Base-by-base conservation (phyloP, 2,329 filamentous ascomycete species). In the Aspergillus caelatus region DNA sequence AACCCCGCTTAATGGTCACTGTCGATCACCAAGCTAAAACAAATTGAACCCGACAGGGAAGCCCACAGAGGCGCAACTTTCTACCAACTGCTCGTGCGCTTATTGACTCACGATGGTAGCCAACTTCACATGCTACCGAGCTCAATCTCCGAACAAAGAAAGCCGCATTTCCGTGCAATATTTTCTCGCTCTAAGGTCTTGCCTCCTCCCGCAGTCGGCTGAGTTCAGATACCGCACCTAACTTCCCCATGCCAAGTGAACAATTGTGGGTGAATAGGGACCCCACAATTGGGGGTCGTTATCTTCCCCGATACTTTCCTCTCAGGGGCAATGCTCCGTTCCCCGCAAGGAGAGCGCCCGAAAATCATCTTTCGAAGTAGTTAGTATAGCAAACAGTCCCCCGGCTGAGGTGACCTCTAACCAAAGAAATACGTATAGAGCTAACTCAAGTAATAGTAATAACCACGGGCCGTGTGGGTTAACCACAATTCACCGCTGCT, bases 81-180 rank as follows among this genome's bases (percentile, higher is more conserved):
- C 50, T 21, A 8, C 46, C 54, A 45, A 57, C 45, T 50, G 34
- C 34, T 41, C 28, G 32, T 50, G 41, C 53, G 21, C 26, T 52
- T 32, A 36, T 56, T 53, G 36, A 43, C 48, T 41, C 36, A 60
- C 23, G 52, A 11, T 21, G 23, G 23, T 46, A 21, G 43, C 39
- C 32, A 12, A 50, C 39, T 43, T 70, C 68, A 70, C 67, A 70
- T 68, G 65, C 50, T 65, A 58, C 67, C 65, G 68, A 68, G 58
- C 48, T 55, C 32, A 48, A 45, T 5, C 41, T 58, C 45, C 57
- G 58, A 57, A 41, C 34, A 50, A 56, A 26, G 56, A 54, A 30
- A 53, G 43, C 48, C 55, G n/a, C n/a, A 45, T 55, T 43, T 52
- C 32, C 57, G 56, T 48, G 45, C 26, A 50, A 58, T 26, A 39